Base-by-base conservation (phyloP, 495 filamentous ascomycete genomes). In the Podospora comata region DNA sequence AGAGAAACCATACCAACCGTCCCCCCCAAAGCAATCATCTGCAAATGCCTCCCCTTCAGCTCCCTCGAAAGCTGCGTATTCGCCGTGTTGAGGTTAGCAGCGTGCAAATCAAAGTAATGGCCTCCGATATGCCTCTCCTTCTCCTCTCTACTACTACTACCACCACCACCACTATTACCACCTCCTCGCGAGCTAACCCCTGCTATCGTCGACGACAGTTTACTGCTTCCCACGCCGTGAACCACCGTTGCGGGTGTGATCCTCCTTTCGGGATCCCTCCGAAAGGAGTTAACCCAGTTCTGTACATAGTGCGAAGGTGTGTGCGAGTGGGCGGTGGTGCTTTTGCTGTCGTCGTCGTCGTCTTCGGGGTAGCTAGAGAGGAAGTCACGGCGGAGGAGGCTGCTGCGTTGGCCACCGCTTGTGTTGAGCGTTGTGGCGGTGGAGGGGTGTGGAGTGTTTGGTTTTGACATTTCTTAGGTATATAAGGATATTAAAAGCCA, bases 21-120 rank as follows among this genome's bases (percentile, higher is more conserved):
- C 48, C 95, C 95, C 69, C 93, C 93, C 71, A 97, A 96, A 6
- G 94, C 94, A 82, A 97, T 97, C 93, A 97, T 97, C 83, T 97
- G 93, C 70, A 97, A 76, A 82, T 97, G 94, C 55, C 93, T 85
- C 18, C 90, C 88, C 78, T 96, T 95, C 63, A 97, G 77, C 71
- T 85, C 85, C 67, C 95, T 82, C 62, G 90, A 85, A 32, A 99
- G 83, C 18, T 89, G 89, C 20, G 92, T 91, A 62, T 87, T 83
- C 0, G 94, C 93, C 0, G 94, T 94, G 55, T 87, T 88, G 27
- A 85, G 74, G 5, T 89, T 91, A 5, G 93, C 95, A 63, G 81
- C 79, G 67, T 94, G 89, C 55, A 91, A 68, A 79, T 97, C 92
- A 75, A 88, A 95, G 60, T 85, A 83, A 32, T 87, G 85, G 6